phyloP scores from a whole-genome alignment of 441 rosid species.

The Sinapis alba region DNA sequence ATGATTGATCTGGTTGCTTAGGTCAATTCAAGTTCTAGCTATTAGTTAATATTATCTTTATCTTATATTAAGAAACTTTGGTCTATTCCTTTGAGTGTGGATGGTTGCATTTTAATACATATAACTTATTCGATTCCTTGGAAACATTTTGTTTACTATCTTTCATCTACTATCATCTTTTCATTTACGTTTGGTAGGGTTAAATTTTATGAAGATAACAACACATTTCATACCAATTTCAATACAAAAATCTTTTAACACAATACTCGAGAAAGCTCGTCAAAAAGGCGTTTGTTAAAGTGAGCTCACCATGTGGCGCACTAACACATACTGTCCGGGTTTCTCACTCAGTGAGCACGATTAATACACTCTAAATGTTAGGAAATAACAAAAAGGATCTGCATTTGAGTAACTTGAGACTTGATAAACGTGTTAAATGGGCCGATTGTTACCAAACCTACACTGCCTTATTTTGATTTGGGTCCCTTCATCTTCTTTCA shows the following conservation, averaged over 20 bases:
- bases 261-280: background rate
- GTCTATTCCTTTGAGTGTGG: constrained; percentile 1
- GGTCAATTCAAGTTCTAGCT: background rate
- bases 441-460: background rate
- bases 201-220: background rate
- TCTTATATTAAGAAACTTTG: background rate
- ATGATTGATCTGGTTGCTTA: constrained; percentile 8
- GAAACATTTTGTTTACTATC: background rate
- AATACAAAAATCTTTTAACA: background rate
- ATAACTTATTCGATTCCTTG: background rate
- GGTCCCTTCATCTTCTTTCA: too few species aligned
- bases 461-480: too few species aligned
- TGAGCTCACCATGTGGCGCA: background rate
- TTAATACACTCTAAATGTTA: background rate
- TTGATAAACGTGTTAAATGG: background rate
- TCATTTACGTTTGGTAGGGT: background rate
- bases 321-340: background rate
- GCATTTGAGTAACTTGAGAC: background rate
- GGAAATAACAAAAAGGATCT: background rate
- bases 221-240: background rate
- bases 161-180: background rate
- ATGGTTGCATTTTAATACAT: background rate
- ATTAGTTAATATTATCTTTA: background rate
- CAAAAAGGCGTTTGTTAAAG: background rate
- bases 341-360: background rate